A percentile compares a stretch with the other conserved stretches of the same genome.
Conservation (phyloP, 2,329 filamentous ascomycete genomes). For the Botrytis medusae region DNA sequence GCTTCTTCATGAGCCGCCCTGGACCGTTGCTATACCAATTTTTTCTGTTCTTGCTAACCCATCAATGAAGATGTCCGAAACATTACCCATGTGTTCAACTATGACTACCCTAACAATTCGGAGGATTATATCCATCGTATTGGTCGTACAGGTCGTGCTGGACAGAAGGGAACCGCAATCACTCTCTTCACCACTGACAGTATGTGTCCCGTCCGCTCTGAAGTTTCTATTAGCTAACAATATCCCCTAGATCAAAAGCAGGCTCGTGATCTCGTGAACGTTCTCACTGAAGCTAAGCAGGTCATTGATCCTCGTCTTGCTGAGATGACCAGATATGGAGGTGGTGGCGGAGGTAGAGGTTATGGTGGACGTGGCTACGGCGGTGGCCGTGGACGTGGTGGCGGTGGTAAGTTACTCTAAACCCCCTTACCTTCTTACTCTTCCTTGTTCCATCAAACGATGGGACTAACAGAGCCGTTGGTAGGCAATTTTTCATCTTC, state of each 20-base stretch:
- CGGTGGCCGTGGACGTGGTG: constrained; percentile 58
- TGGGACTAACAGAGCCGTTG: constrained; percentile 42
- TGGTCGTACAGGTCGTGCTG: constrained; percentile 93
- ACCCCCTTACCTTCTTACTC: constrained; percentile 25
- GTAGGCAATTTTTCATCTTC: constrained; percentile 54
- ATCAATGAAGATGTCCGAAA: constrained; percentile 95
- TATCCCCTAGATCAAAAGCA: constrained; percentile 73
- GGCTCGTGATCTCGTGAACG: constrained; percentile 91
- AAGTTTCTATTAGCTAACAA: constrained; percentile 31
- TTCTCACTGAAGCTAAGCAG: constrained; percentile 96
- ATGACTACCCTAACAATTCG: constrained; percentile 99
- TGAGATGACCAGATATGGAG: constrained; percentile 91
- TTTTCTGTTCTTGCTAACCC: constrained; percentile 76
- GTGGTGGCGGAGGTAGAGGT: constrained; percentile 49
- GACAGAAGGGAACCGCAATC: constrained; percentile 92
- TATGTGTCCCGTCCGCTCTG: constrained; percentile 55
- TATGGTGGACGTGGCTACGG: constrained; percentile 42
- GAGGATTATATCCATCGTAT: constrained; percentile 98
- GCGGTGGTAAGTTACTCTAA: constrained; percentile 44
- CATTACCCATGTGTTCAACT: constrained; percentile 99
- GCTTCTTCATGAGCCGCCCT: constrained; percentile 46
- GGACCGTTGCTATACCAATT: constrained; percentile 60
- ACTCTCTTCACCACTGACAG: constrained; percentile 99
- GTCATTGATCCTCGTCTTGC: constrained; percentile 92
- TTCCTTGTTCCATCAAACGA: constrained; percentile 40